Conservation (phyloP, 345 rosid genomes). For the Populus deltoides region DNA sequence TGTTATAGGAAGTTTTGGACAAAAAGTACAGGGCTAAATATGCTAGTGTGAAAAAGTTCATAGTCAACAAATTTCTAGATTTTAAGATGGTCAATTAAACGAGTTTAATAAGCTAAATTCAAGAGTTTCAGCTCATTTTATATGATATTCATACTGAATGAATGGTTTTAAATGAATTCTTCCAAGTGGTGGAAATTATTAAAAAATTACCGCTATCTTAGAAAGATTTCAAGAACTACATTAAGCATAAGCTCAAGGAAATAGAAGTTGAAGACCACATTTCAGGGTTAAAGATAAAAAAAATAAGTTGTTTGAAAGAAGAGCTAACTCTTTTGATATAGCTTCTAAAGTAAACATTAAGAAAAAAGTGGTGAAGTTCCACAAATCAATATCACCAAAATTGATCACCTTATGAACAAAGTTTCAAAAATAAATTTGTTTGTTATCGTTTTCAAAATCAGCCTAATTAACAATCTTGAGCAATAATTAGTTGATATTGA, state of each 20-base stretch:
- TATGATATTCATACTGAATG: neutral
- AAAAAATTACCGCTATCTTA: neutral
- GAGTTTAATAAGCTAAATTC: neutral
- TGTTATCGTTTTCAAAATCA: no score
- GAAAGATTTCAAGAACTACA: neutral
- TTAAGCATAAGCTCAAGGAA: neutral
- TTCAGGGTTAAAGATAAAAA: no score
- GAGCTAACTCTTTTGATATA: no score
- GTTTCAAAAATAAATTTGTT: no score
- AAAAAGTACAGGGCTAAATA: neutral
- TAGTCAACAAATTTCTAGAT: neutral
- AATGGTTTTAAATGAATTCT: neutral
- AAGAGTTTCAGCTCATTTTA: neutral
- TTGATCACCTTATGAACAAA: no score
- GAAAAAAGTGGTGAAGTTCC: no score
- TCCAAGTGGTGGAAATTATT: neutral
- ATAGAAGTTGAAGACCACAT: neutral
- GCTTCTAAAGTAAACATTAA: no score
- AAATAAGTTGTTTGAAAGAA: no score
- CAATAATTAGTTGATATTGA: no score
- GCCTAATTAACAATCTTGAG: no score
- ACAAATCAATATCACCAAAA: no score
- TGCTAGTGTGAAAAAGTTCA: neutral
- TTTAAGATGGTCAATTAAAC: neutral
- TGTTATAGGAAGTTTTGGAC: neutral